Evolutionary conservation across 306 rosid genomes (phyloP).

Genomic region (Quercus parvula): DNA sequence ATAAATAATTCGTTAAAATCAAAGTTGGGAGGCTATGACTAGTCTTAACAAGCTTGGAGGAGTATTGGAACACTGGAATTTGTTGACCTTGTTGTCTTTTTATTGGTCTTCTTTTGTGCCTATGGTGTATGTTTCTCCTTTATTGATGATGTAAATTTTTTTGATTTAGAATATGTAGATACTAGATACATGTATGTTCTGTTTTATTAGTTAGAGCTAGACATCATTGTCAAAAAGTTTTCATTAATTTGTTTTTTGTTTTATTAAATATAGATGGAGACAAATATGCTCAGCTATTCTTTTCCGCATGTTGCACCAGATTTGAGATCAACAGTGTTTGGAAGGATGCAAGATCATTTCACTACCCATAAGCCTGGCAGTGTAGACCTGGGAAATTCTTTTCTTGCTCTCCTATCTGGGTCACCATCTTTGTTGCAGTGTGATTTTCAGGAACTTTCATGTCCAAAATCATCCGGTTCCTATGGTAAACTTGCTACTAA

Average conservation of each 20-base stretch:
- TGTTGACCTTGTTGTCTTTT: not conserved
- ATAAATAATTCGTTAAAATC: not conserved
- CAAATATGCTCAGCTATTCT: constrained; percentile 7
- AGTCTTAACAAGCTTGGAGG: not conserved
- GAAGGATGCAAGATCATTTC: constrained; percentile 25
- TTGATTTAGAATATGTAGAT: not conserved
- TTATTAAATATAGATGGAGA: constrained; percentile 16
- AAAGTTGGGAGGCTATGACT: not conserved
- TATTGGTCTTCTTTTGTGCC: not conserved
- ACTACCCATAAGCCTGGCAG: constrained; percentile 18
- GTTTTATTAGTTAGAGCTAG: not conserved
- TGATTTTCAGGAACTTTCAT: constrained; percentile 29
- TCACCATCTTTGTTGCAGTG: constrained; percentile 31
- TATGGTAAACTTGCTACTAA: not conserved
- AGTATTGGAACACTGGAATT: not conserved
- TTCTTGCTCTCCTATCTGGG: constrained; percentile 36
- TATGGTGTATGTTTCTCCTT: not conserved
- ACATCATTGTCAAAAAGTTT: not conserved
- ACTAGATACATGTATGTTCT: not conserved
- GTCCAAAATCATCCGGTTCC: constrained; percentile 14
- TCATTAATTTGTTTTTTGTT: not conserved
- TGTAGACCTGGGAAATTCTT: constrained; percentile 26
- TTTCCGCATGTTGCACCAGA: constrained; percentile 21
- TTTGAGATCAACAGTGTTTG: constrained; percentile 19
- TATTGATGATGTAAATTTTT: not conserved